Base-by-base conservation (phyloP, 2,329 filamentous ascomycete species). In the Achaetomium macrosporum region DNA sequence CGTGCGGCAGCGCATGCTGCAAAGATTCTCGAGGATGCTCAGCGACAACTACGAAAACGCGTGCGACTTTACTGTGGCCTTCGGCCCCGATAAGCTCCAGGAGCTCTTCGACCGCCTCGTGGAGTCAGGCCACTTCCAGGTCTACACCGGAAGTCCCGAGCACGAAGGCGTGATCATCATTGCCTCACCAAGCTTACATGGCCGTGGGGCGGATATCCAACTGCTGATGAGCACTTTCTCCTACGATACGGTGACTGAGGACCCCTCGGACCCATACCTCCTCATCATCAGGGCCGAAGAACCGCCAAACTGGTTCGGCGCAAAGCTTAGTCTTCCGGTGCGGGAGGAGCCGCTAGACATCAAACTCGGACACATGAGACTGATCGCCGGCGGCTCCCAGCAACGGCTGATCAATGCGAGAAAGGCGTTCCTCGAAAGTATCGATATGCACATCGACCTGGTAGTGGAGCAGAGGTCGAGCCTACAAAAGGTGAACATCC, bases 11-110 rank as follows among this genome's bases (percentile, higher is more conserved):
- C 82, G 93, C 69, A 97, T 97, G 81, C 77, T 99, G 58, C 95
- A 97, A 67, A 88, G 93, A 55, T 97, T 97, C 70, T 93, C 89
- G 16, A 83, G 90, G 59, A 89, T 95, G 66, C 71, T 99, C 50
- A 91, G 88, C 62, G 88, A 96, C 65, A 84, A 92, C 54, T 99
- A 99, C 64, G 93, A 99, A 68, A 97, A 99, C 65, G 88, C 89
- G 5, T 95, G 90, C 10, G 93, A 99, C 68, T 96, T 93, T 69
- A 96, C 88, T 68, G 87, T 97, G 64, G 84, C 87, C 35, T 79
- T 90, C 42, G 65, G 72, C 5, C 77, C 80, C 9, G 83, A 88
- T 31, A 79, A 81, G 56, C 76, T 95, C 56, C 83, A 85, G 54
- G 83, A 87, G 36, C 79, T 99, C 29, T 87, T 91, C 59, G 88